Evolutionary conservation across 495 filamentous ascomycete genomes (phyloP), one percentile per base, ranked within the genome.

Genomic region (Penicillium daleae): DNA sequence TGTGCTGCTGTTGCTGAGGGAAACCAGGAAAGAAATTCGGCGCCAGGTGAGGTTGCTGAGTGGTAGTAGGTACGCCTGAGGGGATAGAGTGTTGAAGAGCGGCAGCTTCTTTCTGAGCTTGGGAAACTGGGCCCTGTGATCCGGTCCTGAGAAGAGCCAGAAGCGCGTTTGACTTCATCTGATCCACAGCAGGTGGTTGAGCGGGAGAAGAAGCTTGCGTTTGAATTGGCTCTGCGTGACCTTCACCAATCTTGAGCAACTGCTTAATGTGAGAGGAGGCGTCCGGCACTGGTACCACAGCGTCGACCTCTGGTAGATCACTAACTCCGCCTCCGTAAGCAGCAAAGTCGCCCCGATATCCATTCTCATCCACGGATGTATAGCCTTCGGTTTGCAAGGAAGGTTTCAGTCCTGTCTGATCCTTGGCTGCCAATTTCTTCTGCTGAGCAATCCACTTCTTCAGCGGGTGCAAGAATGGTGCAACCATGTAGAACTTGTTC

Each of bases 401-500:
- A 29, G 66, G 67, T 13, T 64, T 72, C 9, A 52, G 13, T 7
- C 58, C 61, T 22, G 60, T 56, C 24, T 72, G 67, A 15, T 57
- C 78, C 63, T 75, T 75, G 4, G 70, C 74, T 68, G 91, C 89
- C 44, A 82, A 77, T 74, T 86, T 92, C 80, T 83, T 90, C 80
- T 95, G 92, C 70, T 89, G 85, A 13, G 87, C 75, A 29, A 97
- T 93, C 95, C 95, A 99, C 71, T 91, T 92, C 72, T 93, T 93
- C 48, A 99, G 76, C 21, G 83, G 91, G 35, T 84, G 85, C 62
- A 99, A 78, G 70, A 99, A 98, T 0, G 95, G 93, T 2, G 92
- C 92, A 19, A 99, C 95, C 92, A 97, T 97, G 74, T 97, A 98
- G 71, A 97, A 98, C 69, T 92, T 97, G 67, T 91, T 91, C 21